Base-by-base conservation (phyloP, 2,329 filamentous ascomycete genomes). In the Nigrospora oryzae region DNA sequence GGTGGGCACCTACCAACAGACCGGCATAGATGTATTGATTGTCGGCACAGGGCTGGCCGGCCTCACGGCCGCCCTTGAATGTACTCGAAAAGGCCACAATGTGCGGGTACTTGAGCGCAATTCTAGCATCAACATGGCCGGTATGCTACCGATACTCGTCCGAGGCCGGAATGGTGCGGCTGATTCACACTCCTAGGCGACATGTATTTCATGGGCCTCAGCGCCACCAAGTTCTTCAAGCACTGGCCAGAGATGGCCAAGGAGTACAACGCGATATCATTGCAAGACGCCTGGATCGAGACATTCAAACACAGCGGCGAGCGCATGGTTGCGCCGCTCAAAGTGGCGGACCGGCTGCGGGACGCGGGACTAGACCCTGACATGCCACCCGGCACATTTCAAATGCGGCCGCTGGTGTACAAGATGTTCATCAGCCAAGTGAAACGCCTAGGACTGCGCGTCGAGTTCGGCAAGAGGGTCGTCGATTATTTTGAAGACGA, bases 191-290 rank as follows among this genome's bases (percentile, higher is more conserved):
- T 11, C 13, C 11, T 43, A 73, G 75, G 75, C 43, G 75, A 79
- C 58, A 78, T 77, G 71, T 77, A 75, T 60, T 77, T 77, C 56
- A 78, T 79, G 70, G 73, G 74, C 11, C 64, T 78, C 17, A 74
- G 70, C 39, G 74, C 74, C 17, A 77, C 71, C 38, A 66, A 64
- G 34, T 76, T 76, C 60, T 68, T 77, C 56, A 72, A 70, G 56
- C 71, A 76, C 48, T 77, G 73, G 73, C 72, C 73, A 11, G 70
- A 75, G 43, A 63, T 79, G 55, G 61, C 64, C 36, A 59, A 65
- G 41, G 72, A 77, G 50, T 77, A 73, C 57, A 65, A 71, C 44
- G 52, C 58, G 8, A 76, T 77, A 42, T 74, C 71, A 15, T 67
- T 76, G 42, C 70, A 74, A 52, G 70, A 75, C 55, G 66, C 70